Conservation (phyloP, 805 yeast genomes). For the Myxozyma sirexii region DNA sequence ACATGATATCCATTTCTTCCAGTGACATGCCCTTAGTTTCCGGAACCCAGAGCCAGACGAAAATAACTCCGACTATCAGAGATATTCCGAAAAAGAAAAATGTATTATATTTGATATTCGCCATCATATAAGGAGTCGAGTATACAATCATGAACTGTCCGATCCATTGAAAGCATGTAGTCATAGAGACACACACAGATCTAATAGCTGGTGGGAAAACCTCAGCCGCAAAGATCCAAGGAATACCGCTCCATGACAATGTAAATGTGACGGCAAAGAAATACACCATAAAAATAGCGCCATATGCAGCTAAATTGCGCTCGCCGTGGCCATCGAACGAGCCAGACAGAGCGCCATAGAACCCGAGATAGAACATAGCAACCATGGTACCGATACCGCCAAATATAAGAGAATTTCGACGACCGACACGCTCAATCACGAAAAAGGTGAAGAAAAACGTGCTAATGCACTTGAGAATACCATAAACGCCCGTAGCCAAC, state of each 20-base stretch:
- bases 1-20: constrained; percentile 82
- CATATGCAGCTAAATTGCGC: constrained; percentile 6
- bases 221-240: constrained; percentile 69
- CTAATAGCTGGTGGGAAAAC: constrained; percentile 65
- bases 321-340: constrained; percentile 12
- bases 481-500: constrained; percentile 48
- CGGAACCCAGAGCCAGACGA: constrained; percentile 56
- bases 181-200: constrained; percentile 62
- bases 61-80: constrained; percentile 43
- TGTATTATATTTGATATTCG: constrained; percentile 31
- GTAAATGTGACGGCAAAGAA: constrained; percentile 19
- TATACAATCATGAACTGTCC: constrained; percentile 48
- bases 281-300: constrained; percentile 26
- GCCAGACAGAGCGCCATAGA: constrained; percentile 21
- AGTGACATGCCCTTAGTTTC: constrained; percentile 71
- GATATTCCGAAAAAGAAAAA: constrained; percentile 35
- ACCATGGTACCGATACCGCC: constrained; percentile 67
- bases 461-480: constrained; percentile 56
- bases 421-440: constrained; percentile 72
- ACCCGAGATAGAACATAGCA: constrained; percentile 36
- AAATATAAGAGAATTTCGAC: constrained; percentile 60
- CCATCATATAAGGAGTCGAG: constrained; percentile 53
- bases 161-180: constrained; percentile 71
- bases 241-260: constrained; percentile 23
- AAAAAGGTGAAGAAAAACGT: constrained; percentile 78